Evolutionary conservation across 352 stramenopile genomes (phyloP).

Genomic region (Ochromonadaceae sp.): DNA sequence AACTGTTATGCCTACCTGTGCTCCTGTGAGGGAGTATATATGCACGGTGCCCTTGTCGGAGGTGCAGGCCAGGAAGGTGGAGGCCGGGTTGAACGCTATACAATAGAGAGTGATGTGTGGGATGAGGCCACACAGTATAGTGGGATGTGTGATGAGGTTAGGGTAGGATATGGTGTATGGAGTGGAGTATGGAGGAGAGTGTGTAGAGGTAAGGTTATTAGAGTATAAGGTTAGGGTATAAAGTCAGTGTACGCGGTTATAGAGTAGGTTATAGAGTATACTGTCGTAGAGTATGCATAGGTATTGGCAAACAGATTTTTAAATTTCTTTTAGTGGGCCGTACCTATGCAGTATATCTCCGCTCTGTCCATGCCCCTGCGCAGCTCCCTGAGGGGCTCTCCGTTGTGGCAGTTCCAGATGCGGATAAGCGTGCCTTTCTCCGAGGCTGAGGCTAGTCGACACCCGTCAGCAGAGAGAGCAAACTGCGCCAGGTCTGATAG

Average conservation of each 20-base stretch:
- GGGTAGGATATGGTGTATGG: no score
- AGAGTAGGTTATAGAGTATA: no score
- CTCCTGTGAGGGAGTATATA: conserved; percentile 53
- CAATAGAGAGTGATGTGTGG: no score
- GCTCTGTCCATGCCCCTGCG: conserved; percentile 83
- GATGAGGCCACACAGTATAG: no score
- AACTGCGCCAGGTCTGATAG: conserved; percentile 39
- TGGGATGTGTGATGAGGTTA: no score
- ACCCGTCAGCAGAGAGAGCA: conserved; percentile 79
- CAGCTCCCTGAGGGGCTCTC: conserved; percentile 74
- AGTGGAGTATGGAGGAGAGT: no score
- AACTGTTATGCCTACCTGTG: not conserved
- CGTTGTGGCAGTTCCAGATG: conserved; percentile 86
- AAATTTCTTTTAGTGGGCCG: no score
- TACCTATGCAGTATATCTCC: conserved; percentile 90
- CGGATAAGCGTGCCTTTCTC: conserved; percentile 94
- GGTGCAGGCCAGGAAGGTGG: conserved; percentile 77
- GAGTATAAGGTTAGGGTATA: no score
- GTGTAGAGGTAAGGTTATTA: no score
- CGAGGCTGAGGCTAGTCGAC: conserved; percentile 78
- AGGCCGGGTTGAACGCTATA: conserved; percentile 86
- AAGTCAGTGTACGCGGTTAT: no score
- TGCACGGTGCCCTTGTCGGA: conserved; percentile 93
- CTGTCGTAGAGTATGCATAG: no score
- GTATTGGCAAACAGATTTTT: no score